phyloP scores from a whole-genome alignment of 106 monocot species.

The Triglochin maritima region DNA sequence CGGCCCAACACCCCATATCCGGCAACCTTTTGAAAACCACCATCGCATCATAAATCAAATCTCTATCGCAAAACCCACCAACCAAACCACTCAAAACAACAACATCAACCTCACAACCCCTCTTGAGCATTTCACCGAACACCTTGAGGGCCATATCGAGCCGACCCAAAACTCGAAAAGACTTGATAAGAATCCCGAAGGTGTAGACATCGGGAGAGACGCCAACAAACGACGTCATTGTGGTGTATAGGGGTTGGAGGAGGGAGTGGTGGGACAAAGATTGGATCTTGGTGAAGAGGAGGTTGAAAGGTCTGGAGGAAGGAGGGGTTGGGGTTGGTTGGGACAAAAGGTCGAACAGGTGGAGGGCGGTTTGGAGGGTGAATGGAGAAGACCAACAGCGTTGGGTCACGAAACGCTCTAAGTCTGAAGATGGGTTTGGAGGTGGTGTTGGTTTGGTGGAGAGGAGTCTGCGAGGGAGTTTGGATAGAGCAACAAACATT shows the following conservation, averaged over 20 bases:
- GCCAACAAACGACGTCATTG: neutral
- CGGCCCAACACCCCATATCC: neutral
- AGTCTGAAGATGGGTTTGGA: too few species aligned
- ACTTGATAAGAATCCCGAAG: conserved; percentile 4
- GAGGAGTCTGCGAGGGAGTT: neutral
- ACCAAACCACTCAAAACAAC: neutral
- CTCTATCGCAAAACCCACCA: conserved; percentile 8
- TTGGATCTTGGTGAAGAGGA: neutral
- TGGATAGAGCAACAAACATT: too few species aligned
- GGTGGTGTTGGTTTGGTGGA: neutral
- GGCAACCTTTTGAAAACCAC: conserved; percentile 17
- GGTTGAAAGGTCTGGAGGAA: neutral
- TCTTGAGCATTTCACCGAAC: conserved; percentile 13
- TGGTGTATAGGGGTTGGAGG: conserved; percentile 7
- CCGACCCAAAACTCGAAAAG: neutral
- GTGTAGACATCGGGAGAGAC: conserved; percentile 7
- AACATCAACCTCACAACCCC: neutral
- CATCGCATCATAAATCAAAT: conserved; percentile 6
- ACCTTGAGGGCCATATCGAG: conserved; percentile 9
- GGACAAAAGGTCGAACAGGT: neutral
- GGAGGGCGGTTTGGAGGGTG: neutral
- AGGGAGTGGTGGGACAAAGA: neutral
- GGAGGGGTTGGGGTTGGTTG: neutral
- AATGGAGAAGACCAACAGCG: neutral
- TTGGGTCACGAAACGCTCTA: neutral